These are phyloP conservation scores for Neoscytalidium dimidiatum DNA, from an alignment of 2,329 filamentous ascomycete species.

Conservation along the genomic window DNA sequence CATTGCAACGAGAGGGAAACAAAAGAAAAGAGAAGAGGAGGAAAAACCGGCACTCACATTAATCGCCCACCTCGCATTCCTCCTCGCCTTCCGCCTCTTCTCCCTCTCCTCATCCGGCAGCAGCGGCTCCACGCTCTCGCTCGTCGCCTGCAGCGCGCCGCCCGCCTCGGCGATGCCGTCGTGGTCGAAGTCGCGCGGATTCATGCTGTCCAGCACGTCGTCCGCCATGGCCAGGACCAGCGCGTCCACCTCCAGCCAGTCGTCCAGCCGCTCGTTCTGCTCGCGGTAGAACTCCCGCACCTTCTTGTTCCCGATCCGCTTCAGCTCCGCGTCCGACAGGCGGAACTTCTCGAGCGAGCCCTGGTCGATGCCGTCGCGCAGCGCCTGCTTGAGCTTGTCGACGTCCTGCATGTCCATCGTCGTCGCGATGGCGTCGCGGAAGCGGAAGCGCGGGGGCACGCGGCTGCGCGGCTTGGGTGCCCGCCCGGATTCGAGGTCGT, in stretches of 20 bases:
- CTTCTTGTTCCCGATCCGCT: constrained; percentile 55
- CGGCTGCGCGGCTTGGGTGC: neutral
- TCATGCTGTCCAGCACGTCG: constrained; percentile 59
- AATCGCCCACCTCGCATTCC: constrained; percentile 58
- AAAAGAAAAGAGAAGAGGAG: neutral
- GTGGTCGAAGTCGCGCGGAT: constrained; percentile 56
- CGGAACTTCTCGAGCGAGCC: constrained; percentile 50
- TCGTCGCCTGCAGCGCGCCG: constrained; percentile 51
- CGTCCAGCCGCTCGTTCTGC: constrained; percentile 57
- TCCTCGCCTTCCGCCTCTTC: constrained; percentile 48
- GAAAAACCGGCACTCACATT: constrained; percentile 41
- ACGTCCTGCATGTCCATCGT: constrained; percentile 49
- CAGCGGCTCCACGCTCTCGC: constrained; percentile 56
- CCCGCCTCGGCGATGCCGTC: constrained; percentile 56
- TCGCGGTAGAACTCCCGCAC: constrained; percentile 56
- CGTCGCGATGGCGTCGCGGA: constrained; percentile 51
- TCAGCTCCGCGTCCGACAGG: constrained; percentile 38
- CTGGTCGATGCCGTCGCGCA: constrained; percentile 49
- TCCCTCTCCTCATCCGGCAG: constrained; percentile 58
- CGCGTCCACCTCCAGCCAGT: constrained; percentile 62
- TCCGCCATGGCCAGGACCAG: constrained; percentile 58
- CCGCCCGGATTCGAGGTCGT: constrained; percentile 7
- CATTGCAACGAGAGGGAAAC: too few relatives aligned
- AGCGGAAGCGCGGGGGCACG: constrained; percentile 32
- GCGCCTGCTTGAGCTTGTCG: constrained; percentile 50